These are phyloP conservation scores for Nothopassalora personata DNA, from an alignment of 2,329 filamentous ascomycete species.

Conservation along the genomic window DNA sequence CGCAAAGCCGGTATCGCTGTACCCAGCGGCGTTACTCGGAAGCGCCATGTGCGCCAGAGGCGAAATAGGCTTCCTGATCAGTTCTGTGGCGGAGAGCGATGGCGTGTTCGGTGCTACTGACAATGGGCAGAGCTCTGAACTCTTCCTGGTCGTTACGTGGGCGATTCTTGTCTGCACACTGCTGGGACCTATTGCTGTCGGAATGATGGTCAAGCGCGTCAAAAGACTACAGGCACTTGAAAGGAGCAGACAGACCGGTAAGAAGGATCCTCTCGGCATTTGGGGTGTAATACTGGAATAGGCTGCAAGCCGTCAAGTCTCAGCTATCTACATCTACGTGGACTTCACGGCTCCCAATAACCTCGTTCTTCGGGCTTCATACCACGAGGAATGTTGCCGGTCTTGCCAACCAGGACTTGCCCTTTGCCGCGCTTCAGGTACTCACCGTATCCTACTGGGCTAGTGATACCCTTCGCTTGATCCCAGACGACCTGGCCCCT, in stretches of 20 bases:
- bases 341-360: slow-evolving; percentile 21
- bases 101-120: slow-evolving; percentile 40
- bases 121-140: slow-evolving; percentile 34
- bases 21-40: slow-evolving; percentile 62
- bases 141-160: slow-evolving; percentile 50
- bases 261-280: slow-evolving; percentile 15
- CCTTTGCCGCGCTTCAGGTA: slow-evolving; percentile 37
- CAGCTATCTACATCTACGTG: not conserved
- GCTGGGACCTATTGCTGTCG: slow-evolving; percentile 50
- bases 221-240: slow-evolving; percentile 34
- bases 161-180: slow-evolving; percentile 54
- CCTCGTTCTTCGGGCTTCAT: slow-evolving; percentile 29
- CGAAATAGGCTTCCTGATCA: slow-evolving; percentile 74
- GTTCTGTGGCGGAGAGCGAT: slow-evolving; percentile 57
- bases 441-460: slow-evolving; percentile 30
- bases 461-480: slow-evolving; percentile 45
- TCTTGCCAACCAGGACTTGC: slow-evolving; percentile 27
- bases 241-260: slow-evolving; percentile 7
- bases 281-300: slow-evolving; percentile 9
- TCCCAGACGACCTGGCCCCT: slow-evolving; percentile 57
- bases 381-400: slow-evolving; percentile 28
- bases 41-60: slow-evolving; percentile 70
- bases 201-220: slow-evolving; percentile 45
- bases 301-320: not conserved
- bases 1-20: slow-evolving; percentile 55